Percentiles rank a stretch among this genome's conserved stretches.
Conservation (phyloP, 805 yeast genomes). For the Saccharomycopsis fermentans region DNA sequence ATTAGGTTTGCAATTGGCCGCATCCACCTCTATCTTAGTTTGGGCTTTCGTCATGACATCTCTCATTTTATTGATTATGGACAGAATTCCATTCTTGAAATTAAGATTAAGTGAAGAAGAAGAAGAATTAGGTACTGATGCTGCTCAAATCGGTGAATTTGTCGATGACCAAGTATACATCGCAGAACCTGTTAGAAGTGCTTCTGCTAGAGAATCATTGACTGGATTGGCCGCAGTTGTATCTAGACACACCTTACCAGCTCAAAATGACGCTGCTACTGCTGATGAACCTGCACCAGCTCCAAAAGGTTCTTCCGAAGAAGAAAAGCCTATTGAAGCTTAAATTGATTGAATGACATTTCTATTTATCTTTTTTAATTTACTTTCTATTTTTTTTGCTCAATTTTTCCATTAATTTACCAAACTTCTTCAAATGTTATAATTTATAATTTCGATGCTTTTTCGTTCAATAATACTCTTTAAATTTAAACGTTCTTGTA, state of each 20-base stretch:
- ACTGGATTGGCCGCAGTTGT: conserved; percentile 5
- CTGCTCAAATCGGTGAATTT: conserved; percentile 84
- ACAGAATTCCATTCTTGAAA: conserved; percentile 70
- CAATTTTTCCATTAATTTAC: too few species aligned
- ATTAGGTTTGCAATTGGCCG: conserved; percentile 84
- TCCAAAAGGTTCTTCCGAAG: conserved; percentile 13
- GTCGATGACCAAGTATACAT: conserved; percentile 59
- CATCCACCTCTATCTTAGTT: conserved; percentile 52
- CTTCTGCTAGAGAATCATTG: conserved; percentile 12
- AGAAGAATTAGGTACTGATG: conserved; percentile 82
- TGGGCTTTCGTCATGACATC: conserved; percentile 74
- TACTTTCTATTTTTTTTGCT: neutral
- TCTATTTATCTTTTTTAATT: neutral
- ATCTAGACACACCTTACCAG: conserved; percentile 12
- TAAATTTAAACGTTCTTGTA: neutral
- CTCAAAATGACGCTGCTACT: conserved; percentile 13
- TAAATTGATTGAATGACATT: neutral
- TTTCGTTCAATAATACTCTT: neutral
- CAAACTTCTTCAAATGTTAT: neutral
- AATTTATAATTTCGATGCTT: neutral
- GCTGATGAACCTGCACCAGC: conserved; percentile 5
- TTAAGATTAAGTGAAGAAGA: conserved; percentile 78
- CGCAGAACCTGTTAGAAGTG: conserved; percentile 70
- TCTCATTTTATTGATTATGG: conserved; percentile 53
- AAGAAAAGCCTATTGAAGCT: conserved; percentile 16